phyloP scores from a whole-genome alignment of 305 asterid genomes.

The Solanum hybrid region DNA sequence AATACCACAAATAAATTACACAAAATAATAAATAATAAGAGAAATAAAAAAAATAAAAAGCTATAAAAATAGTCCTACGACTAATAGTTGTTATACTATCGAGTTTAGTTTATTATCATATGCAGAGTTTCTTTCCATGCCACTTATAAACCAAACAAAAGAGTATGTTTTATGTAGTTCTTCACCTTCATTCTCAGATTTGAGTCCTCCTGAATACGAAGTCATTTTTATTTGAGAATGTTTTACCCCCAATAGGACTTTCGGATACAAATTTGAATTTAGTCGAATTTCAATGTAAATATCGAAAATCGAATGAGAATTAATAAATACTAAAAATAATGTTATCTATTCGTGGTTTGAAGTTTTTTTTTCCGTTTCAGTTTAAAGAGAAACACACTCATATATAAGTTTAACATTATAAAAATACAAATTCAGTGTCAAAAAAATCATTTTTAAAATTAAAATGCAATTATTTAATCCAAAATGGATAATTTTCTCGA shows the following conservation, averaged over 20 bases:
- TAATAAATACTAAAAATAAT: neutral
- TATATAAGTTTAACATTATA: neutral
- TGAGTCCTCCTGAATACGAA: fast-evolving
- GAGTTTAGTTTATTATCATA: too few species aligned
- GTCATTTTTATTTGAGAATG: too few species aligned
- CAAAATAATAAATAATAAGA: too few species aligned
- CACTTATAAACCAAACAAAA: too few species aligned
- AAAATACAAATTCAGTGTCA: neutral
- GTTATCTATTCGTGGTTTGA: neutral
- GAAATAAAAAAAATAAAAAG: too few species aligned
- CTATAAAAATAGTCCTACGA: neutral
- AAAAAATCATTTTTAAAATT: too few species aligned
- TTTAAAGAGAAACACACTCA: neutral
- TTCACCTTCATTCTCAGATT: too few species aligned
- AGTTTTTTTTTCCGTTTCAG: too few species aligned
- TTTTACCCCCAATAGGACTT: too few species aligned
- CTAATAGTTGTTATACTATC: neutral
- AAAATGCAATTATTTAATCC: neutral
- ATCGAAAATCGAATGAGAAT: too few species aligned
- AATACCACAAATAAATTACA: neutral
- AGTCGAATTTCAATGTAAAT: fast-evolving
- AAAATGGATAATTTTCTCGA: neutral
- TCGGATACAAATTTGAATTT: fast-evolving
- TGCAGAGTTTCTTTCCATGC: too few species aligned
- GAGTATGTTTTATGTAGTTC: too few species aligned